Evolutionary conservation across 2,329 filamentous ascomycete species (phyloP).

Genomic region (Aureobasidium sp.): DNA sequence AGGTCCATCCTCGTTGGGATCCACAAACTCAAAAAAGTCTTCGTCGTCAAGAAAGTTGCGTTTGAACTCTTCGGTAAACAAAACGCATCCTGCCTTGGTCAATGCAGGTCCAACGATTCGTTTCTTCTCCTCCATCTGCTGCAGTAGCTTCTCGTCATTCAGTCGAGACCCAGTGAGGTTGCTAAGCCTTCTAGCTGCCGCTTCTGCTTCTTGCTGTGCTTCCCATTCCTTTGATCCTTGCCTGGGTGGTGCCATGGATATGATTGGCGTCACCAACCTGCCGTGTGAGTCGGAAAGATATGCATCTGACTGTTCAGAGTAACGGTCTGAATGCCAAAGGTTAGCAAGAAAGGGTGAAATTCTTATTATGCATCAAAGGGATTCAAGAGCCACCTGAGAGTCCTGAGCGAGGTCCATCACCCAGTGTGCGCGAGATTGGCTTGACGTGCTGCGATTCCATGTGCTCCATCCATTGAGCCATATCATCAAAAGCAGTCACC

Average conservation of each 20-base stretch:
- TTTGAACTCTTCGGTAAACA: conserved; percentile 47
- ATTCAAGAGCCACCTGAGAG: conserved; percentile 46
- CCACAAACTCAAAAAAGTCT: conserved; percentile 27
- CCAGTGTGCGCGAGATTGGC: conserved; percentile 48
- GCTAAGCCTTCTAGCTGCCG: conserved; percentile 22
- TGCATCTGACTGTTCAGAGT: conserved; percentile 34
- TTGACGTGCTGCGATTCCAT: conserved; percentile 46
- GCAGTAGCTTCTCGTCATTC: conserved; percentile 35
- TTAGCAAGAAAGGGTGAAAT: conserved; percentile 2
- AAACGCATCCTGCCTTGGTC: conserved; percentile 45
- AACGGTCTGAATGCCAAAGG: conserved; percentile 23
- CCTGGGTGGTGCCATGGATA: neutral
- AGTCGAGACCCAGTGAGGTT: conserved; percentile 25
- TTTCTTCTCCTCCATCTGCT: conserved; percentile 46
- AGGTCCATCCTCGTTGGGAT: neutral
- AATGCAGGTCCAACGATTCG: conserved; percentile 46
- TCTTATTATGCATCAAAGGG: conserved; percentile 16
- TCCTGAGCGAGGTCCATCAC: conserved; percentile 52
- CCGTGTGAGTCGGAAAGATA: conserved; percentile 44
- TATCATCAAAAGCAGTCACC: conserved; percentile 31
- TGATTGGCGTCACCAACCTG: conserved; percentile 39
- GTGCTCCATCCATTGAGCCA: conserved; percentile 44
- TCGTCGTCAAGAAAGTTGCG: conserved; percentile 45
- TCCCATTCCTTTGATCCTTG: conserved; percentile 5
- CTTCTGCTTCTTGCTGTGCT: conserved; percentile 7